Evolutionary conservation across 2,329 filamentous ascomycete genomes (phyloP), one percentile per base, ranked within the genome.

Genomic region (Hymenoscyphus repandus): DNA sequence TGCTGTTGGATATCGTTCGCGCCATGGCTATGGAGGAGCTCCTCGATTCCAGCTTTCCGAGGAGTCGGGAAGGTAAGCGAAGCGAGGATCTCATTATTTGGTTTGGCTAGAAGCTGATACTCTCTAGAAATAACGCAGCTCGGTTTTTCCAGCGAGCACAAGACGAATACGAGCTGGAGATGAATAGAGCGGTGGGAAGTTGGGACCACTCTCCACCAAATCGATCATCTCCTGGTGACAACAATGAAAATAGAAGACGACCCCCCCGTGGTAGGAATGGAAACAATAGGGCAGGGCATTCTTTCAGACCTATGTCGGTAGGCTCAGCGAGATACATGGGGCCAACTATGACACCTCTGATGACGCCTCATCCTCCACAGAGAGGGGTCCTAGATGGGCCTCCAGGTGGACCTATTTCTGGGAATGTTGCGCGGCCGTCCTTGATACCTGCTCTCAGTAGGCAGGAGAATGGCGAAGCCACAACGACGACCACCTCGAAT

Each of bases 221-320:
- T 37, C 49, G 57, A 33, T 22, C 46, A 12, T 52, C 56, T 13
- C 43, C 49, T 4, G 44, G 31, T 12, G 62, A 64, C 36, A 57
- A 54, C 20, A 44, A 53, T 30, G 60, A 63, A 39, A 55, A 37
- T 37, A 45, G 62, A 51, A 51, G 62, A 50, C 61, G 56, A 9
- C 52, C 53, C 37, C 42, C 51, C 32, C 56, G 62, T 39, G 59
- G 59, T 30, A 58, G 61, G 47, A 41, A 49, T 37, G 53, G 54
- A 20, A 50, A 38, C 20, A 55, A 49, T 31, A 58, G 61, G 50
- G 42, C 53, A 33, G 20, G 44, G 15, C 55, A 59, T 42, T 36
- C 20, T 18, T 34, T 49, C 20, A 62, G 62, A n/a, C 58, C 55
- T 13, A 60, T 45, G 7, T 59, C 60, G 10, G 52, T 58, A 34